A percentile compares a stretch with the other conserved stretches of the same genome.
Conservation (phyloP, 2,329 filamentous ascomycete genomes). For the Exophiala oligosperma region DNA sequence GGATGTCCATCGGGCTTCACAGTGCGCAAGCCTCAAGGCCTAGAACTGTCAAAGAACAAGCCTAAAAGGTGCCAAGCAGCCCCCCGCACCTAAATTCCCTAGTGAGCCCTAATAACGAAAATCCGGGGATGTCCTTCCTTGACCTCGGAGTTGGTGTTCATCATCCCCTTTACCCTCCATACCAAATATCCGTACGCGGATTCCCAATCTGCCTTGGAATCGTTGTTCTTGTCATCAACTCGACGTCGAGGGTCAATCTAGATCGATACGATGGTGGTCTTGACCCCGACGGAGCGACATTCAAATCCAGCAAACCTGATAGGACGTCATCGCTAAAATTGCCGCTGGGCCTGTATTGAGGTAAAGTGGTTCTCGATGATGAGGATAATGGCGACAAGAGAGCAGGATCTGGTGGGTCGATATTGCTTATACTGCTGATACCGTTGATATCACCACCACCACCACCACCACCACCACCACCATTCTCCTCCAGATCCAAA, state of each 20-base stretch:
- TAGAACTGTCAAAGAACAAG: neutral
- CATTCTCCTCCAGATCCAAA: neutral
- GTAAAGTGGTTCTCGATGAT: constrained; percentile 6
- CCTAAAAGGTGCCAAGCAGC: too few relatives aligned
- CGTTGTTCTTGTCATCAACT: neutral
- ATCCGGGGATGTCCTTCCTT: too few relatives aligned
- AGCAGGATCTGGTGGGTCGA: constrained; percentile 4
- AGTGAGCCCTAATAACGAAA: too few relatives aligned
- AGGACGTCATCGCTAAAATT: constrained; percentile 17
- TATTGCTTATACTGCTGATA: neutral
- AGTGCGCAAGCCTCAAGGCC: neutral
- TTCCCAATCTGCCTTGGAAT: too few relatives aligned
- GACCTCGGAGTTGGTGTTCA: too few relatives aligned
- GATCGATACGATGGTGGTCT: constrained; percentile 14
- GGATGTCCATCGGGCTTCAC: neutral
- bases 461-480: neutral
- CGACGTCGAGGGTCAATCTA: constrained; percentile 7
- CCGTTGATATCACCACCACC: too few relatives aligned
- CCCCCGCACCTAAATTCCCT: too few relatives aligned
- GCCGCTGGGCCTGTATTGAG: constrained; percentile 1
- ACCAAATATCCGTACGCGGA: too few relatives aligned
- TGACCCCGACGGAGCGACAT: neutral
- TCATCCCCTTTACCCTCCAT: too few relatives aligned
- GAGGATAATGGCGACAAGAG: neutral
- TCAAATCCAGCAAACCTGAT: constrained; percentile 4